Conservation (phyloP, 2,329 filamentous ascomycete species). For the Paecilomyces niveus region DNA sequence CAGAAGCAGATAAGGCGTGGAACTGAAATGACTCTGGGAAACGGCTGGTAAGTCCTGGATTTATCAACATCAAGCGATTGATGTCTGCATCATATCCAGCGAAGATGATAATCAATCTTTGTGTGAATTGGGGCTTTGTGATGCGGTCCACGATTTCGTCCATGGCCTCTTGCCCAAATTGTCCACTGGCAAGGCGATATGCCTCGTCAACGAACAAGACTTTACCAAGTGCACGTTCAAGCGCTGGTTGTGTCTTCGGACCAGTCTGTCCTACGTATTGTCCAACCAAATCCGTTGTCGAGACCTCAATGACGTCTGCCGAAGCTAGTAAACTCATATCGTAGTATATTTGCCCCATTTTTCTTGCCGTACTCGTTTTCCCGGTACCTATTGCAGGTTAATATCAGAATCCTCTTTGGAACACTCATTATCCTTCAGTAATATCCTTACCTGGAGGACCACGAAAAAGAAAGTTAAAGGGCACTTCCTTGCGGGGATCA, state of each 20-base stretch:
- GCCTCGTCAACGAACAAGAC: constrained; percentile 69
- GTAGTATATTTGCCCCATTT: constrained; percentile 69
- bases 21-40: constrained; percentile 60
- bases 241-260: constrained; percentile 53
- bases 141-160: constrained; percentile 47
- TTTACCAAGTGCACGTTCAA: constrained; percentile 58
- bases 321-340: constrained; percentile 62
- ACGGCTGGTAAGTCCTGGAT: constrained; percentile 57
- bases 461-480: constrained; percentile 63
- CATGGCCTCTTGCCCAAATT: constrained; percentile 51
- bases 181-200: constrained; percentile 54
- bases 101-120: constrained; percentile 59
- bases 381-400: constrained; percentile 48
- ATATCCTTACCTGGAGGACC: constrained; percentile 51
- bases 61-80: constrained; percentile 53
- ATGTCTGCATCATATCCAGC: constrained; percentile 64
- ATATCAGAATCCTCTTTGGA: neutral
- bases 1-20: constrained; percentile 30
- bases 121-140: constrained; percentile 51
- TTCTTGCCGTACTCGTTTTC: constrained; percentile 65
- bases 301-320: constrained; percentile 57
- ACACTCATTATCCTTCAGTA: neutral
- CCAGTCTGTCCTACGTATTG: constrained; percentile 64
- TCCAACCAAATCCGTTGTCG: constrained; percentile 61
- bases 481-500: constrained; percentile 53